Conservation (phyloP, 768 basidiomycete species). For the Myochromella boudieri region DNA sequence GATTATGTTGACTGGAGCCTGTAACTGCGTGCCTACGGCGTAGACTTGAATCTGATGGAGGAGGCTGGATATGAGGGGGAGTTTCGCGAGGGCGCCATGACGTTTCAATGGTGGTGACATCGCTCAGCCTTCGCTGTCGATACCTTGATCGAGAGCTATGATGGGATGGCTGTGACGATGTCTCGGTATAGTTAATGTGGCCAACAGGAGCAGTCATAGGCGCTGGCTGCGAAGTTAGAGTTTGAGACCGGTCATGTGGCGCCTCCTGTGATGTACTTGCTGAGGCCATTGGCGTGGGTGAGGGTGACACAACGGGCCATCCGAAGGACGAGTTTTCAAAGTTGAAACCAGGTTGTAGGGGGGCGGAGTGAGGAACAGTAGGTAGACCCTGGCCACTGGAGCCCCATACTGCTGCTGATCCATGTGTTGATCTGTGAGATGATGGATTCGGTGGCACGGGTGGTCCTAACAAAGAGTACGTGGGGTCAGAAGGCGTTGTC, state of each 20-base stretch:
- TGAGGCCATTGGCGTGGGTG: too few relatives aligned
- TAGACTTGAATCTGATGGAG: not conserved
- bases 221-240: not conserved
- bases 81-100: not conserved
- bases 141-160: not conserved
- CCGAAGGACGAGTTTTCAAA: not conserved
- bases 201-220: not conserved
- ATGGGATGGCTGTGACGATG: not conserved
- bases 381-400: not conserved
- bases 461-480: not conserved
- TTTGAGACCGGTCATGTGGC: not conserved
- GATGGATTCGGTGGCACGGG: too few relatives aligned
- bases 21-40: constrained; percentile 5
- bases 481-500: not conserved
- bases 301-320: not conserved
- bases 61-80: not conserved
- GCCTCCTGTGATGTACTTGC: too few relatives aligned
- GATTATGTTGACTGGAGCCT: not conserved
- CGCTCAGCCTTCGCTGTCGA: constrained; percentile 4
- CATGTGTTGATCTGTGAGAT: too few relatives aligned
- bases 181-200: not conserved
- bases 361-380: not conserved
- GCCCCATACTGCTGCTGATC: too few relatives aligned
- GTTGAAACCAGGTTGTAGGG: not conserved
- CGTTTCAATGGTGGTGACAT: not conserved